Percentiles rank a stretch among this genome's conserved stretches.
Conservation (phyloP, 495 filamentous ascomycete genomes). For the Daldinia childiae region DNA sequence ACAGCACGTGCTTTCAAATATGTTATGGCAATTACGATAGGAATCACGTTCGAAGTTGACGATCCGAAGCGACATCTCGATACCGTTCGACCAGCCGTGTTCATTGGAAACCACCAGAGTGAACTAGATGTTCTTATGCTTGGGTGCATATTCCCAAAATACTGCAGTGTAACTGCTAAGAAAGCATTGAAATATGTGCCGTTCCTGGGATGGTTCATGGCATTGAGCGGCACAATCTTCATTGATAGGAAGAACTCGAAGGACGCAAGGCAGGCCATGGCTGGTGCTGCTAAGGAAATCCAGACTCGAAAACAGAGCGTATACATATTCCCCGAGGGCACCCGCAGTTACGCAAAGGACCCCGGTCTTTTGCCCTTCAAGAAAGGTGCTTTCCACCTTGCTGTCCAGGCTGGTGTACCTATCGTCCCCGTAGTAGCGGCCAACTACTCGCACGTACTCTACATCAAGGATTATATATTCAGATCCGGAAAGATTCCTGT, state of each 20-base stretch:
- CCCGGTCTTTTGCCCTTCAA: constrained; percentile 90
- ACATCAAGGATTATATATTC: constrained; percentile 74
- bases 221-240: constrained; percentile 87
- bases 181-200: constrained; percentile 80
- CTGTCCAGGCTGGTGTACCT: constrained; percentile 90
- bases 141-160: constrained; percentile 84
- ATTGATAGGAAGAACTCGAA: constrained; percentile 87
- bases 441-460: constrained; percentile 88
- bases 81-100: constrained; percentile 80
- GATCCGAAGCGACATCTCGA: constrained; percentile 71
- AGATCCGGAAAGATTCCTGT: constrained; percentile 78
- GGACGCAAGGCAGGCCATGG: constrained; percentile 86
- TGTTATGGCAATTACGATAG: constrained; percentile 77
- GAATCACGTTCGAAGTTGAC: constrained; percentile 79
- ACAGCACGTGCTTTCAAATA: constrained; percentile 83
- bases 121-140: constrained; percentile 95
- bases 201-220: constrained; percentile 97
- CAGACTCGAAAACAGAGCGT: constrained; percentile 79
- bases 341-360: constrained; percentile 84
- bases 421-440: constrained; percentile 87
- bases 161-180: constrained; percentile 95
- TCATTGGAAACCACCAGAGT: constrained; percentile 92
- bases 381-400: constrained; percentile 97
- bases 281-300: constrained; percentile 83
- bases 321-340: constrained; percentile 95